Evolutionary conservation across 441 rosid genomes (phyloP), one percentile per base, ranked within the genome.

Genomic region (Macaranga tanarius): DNA sequence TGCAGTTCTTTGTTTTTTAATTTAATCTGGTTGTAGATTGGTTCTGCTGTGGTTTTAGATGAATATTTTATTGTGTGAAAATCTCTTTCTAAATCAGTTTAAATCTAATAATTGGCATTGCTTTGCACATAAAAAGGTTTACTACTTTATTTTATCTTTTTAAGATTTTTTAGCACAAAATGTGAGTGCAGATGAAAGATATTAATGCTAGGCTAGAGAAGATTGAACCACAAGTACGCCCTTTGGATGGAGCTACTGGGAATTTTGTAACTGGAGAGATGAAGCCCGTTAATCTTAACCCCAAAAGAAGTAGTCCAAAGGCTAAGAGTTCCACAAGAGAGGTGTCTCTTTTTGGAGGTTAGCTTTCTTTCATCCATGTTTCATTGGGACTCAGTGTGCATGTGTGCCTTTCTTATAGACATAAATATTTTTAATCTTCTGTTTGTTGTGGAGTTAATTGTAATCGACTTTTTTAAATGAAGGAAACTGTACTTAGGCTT

Each of bases 131-230:
- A 47, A 75, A 73, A 58, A 55, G 26, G 64, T 10, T 62, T 31
- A 25, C 34, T 51, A 5, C 31, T 70, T 20, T 74, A 12, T 68
- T 11, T 63, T 50, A 3, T 7, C 13, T 25, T 34, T 63, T 73
- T 51, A 76, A 63, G 19, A 52, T 56, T 62, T 48, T 72, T 58
- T 48, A 11, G 56, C n/a, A 44, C 15, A 15, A 15, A 51, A 23
- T 44, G 25, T 72, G 57, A 65, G 22, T 82, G 86, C 88, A 96
- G 99, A 81, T 92, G 74, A 93, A 91, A 81, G 97, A 96, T 83
- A 96, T 96, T 73, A 96, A 93, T 85, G 97, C 97, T 65, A 92
- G 98, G 79, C 77, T 93, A 68, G 98, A 92, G 83, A 93, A 82
- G 85, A 91, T 92, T 84, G 90, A 93, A 84, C 97, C 96, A 26